A percentile compares a stretch with the other conserved stretches of the same genome.
phyloP scores from a whole-genome alignment of 2,329 filamentous ascomycete genomes.

The Scedosporium boydii region DNA sequence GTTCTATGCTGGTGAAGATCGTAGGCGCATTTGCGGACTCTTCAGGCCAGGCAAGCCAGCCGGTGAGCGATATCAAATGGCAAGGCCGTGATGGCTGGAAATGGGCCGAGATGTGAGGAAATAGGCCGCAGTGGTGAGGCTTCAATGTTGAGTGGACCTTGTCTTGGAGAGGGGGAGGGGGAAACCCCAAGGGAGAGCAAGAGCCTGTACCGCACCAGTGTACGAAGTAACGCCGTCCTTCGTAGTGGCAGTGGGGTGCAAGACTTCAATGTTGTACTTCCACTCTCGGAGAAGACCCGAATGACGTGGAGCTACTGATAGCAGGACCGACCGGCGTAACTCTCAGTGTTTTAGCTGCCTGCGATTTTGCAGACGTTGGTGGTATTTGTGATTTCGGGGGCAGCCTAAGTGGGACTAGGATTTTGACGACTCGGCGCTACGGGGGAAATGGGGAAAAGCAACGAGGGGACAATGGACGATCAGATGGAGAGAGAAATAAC shows the following conservation, averaged over 20 bases:
- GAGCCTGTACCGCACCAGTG: too few species aligned
- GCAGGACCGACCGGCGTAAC: not conserved
- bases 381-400: not conserved
- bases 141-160: too few species aligned
- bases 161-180: not conserved
- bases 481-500: too few species aligned
- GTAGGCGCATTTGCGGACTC: not conserved
- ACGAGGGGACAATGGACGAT: too few species aligned
- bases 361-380: not conserved
- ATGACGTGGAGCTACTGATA: not conserved
- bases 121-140: too few species aligned
- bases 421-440: not conserved
- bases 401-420: not conserved
- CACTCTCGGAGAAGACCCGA: not conserved
- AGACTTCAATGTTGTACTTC: not conserved
- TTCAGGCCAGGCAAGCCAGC: too few species aligned
- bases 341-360: not conserved
- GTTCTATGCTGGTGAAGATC: not conserved
- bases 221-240: too few species aligned
- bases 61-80: too few species aligned
- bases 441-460: not conserved
- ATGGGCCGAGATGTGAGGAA: too few species aligned
- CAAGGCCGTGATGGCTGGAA: too few species aligned
- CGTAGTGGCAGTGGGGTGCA: not conserved
- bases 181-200: not conserved